Evolutionary conservation across 257 asterid species (phyloP), one percentile per base, ranked within the genome.

Genomic region (Petunia secreta): DNA sequence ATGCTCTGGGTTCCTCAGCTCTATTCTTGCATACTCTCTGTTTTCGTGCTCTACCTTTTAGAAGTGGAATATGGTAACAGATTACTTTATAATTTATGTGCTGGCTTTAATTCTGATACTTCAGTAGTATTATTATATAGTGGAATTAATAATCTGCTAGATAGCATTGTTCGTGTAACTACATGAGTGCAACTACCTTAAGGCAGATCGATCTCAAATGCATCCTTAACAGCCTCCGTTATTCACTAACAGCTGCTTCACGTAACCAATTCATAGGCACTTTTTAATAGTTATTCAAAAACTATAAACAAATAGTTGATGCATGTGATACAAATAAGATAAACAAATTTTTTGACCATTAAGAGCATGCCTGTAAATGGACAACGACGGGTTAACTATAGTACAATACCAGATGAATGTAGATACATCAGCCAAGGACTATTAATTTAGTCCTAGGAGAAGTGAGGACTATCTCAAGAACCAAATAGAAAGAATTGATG

Each of bases 51-150:
- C 36, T 2, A n/a, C 36, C 43, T 41, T 67, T 37, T 41, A 41
- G 7, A 67, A 38, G 50, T 41, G 1, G 4, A n/a, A 15, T 67
- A 37, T 25, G 25, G 25, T 25, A 25, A 25, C 25, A 1, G 43
- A 67, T 67, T 67, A 67, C 54, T 67, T 41, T 41, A 67, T 15
- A 67, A 67, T 67, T 67, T 41, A 67, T 67, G 75, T 15, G 38
- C 38, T 41, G 54, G 37, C 38, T 54, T 15, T 67, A 6, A 7
- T 15, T 66, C 5, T 41, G 54, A 67, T 67, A 67, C 75, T 16
- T 14, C 40, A 40, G 54, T 15, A 67, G 3, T 43, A 67, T 67
- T 15, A 67, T 41, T 50, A 11, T 66, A 66, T 40, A 66, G 48
- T 66, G 25, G 52, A 66, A 41, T 46, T 67, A 67, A 36, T 41